A percentile compares a stretch with the other conserved stretches of the same genome.
Conservation (phyloP, 2,329 filamentous ascomycete genomes). For the Fusarium penzigii region DNA sequence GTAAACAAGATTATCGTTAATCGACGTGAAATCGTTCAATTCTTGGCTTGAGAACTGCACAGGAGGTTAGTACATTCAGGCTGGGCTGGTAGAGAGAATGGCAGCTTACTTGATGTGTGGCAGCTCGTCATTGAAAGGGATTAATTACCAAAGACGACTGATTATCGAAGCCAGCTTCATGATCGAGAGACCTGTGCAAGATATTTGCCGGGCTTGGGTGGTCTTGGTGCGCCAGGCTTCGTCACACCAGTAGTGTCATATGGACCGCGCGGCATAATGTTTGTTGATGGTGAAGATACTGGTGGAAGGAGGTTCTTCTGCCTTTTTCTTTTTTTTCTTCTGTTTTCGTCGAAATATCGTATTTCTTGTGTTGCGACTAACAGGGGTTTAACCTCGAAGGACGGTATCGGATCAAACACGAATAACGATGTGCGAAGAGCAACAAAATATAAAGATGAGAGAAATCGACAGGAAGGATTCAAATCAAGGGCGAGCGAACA, state of each 20-base stretch:
- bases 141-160: background rate
- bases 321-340: constrained; percentile 1
- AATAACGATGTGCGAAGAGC: constrained; percentile 16
- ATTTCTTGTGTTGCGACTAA: constrained; percentile 10
- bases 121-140: too few relatives aligned
- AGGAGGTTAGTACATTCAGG: too few relatives aligned
- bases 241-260: constrained; percentile 41
- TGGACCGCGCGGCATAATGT: constrained; percentile 37
- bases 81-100: too few relatives aligned
- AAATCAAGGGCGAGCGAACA: constrained; percentile 21
- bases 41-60: too few relatives aligned
- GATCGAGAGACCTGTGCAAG: constrained; percentile 10
- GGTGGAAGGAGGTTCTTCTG: background rate
- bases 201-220: constrained; percentile 33
- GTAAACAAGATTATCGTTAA: constrained; percentile 8
- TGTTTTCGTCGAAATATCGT: constrained; percentile 6
- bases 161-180: constrained; percentile 14
- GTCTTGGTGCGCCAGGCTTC: constrained; percentile 39
- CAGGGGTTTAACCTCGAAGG: background rate
- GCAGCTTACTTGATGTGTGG: too few relatives aligned
- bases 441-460: constrained; percentile 10
- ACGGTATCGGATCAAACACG: constrained; percentile 11
- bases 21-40: too few relatives aligned
- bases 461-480: constrained; percentile 9
- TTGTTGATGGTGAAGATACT: background rate